Evolutionary conservation across 805 yeast genomes (phyloP).

Genomic region (Candida khao-thaluensis): DNA sequence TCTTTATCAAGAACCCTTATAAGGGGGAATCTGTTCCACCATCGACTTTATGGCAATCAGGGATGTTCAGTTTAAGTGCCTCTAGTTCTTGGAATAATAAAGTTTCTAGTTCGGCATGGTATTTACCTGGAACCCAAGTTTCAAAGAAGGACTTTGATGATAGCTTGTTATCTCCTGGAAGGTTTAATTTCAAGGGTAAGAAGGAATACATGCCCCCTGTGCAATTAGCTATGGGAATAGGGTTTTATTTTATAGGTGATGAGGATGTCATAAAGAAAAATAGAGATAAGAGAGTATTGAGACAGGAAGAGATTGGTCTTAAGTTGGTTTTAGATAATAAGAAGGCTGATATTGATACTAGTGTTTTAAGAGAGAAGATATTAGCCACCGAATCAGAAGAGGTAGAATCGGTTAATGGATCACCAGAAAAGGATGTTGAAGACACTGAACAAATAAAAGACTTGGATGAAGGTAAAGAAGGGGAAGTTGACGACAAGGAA

Average conservation of each 20-base stretch:
- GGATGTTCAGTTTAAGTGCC: slow-evolving; percentile 74
- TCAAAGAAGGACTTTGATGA: slow-evolving; percentile 69
- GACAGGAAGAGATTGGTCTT: slow-evolving; percentile 40
- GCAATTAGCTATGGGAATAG: slow-evolving; percentile 90
- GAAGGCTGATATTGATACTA: slow-evolving; percentile 35
- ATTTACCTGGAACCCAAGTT: slow-evolving; percentile 65
- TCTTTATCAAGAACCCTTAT: slow-evolving; percentile 77
- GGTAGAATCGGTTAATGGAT: slow-evolving; percentile 9
- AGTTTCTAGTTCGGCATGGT: slow-evolving; percentile 81
- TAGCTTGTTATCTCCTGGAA: slow-evolving; percentile 58
- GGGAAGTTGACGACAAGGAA: slow-evolving; percentile 13
- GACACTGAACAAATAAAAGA: slow-evolving; percentile 15
- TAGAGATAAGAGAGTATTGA: slow-evolving; percentile 25
- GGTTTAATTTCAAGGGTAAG: slow-evolving; percentile 52
- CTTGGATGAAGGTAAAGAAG: slow-evolving; percentile 21
- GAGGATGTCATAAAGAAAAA: slow-evolving; percentile 47
- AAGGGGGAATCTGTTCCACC: slow-evolving; percentile 77
- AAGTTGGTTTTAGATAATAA: slow-evolving; percentile 34
- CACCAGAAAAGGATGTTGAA: slow-evolving; percentile 11
- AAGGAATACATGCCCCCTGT: slow-evolving; percentile 70
- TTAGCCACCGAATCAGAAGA: slow-evolving; percentile 14
- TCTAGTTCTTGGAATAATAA: slow-evolving; percentile 91
- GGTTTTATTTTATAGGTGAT: slow-evolving; percentile 70
- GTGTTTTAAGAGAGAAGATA: slow-evolving; percentile 14
- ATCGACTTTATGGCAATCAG: slow-evolving; percentile 85